Evolutionary conservation across 352 stramenopile genomes (phyloP).

Genomic region (Bremia lactucae): DNA sequence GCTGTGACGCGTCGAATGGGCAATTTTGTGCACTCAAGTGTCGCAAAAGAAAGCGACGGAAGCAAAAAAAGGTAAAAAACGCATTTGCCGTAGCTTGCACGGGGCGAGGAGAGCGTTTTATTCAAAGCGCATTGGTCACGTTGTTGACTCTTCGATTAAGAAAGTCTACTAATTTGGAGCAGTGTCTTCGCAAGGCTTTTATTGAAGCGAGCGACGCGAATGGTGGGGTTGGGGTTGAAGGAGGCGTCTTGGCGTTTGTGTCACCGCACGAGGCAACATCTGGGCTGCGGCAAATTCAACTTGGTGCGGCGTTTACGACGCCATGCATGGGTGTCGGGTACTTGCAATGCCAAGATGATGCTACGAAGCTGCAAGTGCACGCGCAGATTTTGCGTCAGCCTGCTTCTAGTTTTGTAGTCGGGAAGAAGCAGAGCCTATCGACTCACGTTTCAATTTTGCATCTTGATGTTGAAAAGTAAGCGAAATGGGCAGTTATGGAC

Average conservation of each 20-base stretch:
- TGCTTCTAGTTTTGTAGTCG: not conserved
- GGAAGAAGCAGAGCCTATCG: conserved; percentile 5
- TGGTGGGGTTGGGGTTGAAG: conserved; percentile 32
- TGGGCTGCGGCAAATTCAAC: conserved; percentile 16
- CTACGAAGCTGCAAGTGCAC: conserved; percentile 12
- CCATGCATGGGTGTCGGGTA: conserved; percentile 58
- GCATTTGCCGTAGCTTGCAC: conserved; percentile 45
- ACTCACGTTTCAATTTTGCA: conserved; percentile 21
- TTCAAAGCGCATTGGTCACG: conserved; percentile 31
- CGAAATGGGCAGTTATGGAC: too few relatives aligned
- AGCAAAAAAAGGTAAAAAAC: conserved; percentile 10
- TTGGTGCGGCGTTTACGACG: conserved; percentile 53
- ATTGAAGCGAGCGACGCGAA: conserved; percentile 20
- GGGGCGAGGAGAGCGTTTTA: conserved; percentile 59
- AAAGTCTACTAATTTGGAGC: conserved; percentile 20
- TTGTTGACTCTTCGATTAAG: conserved; percentile 21
- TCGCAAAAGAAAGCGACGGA: conserved; percentile 15
- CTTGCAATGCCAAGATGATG: conserved; percentile 14
- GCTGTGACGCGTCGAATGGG: conserved; percentile 37
- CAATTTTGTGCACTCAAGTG: not conserved
- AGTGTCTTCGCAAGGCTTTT: conserved; percentile 27
- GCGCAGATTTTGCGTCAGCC: conserved; percentile 42
- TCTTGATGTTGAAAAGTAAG: conserved; percentile 1
- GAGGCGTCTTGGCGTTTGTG: conserved; percentile 36
- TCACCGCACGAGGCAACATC: not conserved